Evolutionary conservation across 257 asterid species (phyloP), one percentile per base, ranked within the genome.

Genomic region (Paulownia fortunei): DNA sequence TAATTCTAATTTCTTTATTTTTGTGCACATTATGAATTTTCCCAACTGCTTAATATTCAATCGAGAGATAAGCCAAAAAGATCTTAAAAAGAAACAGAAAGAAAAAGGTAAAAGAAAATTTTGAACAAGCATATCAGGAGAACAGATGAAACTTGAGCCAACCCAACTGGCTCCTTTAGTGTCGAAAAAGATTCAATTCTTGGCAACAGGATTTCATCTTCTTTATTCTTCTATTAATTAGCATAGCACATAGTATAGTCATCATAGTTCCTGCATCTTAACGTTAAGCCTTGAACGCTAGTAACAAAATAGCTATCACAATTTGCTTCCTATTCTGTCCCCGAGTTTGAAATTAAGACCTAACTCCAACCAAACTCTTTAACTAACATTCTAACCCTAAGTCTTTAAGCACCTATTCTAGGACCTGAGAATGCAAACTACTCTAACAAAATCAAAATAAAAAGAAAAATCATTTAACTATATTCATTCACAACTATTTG

Each of bases 301-400:
- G 13, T 19, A 49, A 56, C 64, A 16, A 5, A 23, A 42, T 6
- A 52, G 52, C 18, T 39, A 63, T 39, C 46, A 18, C 13, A 59
- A 80, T 75, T 47, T 80, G 52, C 58, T 49, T 60, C 67, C 64
- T 34, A 75, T 16, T 10, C 39, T 73, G 69, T 66, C 23, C 65
- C 80, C 74, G 9, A 19, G 26, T 56, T 36, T n/a, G 60, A 51
- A n/a, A 64, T 12, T 9, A 39, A 15, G 74, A 41, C 69, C 70
- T 15, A 44, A 58, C 63, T 46, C 68, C 60, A 74, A 67, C 77
- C 72, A 56, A 80, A 58, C 68, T 49, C 44, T 80, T 73, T 60
- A 46, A 74, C 76, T 8, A 24, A 77, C 59, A 3, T 46, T 51
- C 36, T 68, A 68, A 59, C 69, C 71, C 21, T 46, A 46, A 55